phyloP scores from a whole-genome alignment of 768 basidiomycete genomes.

The Lyophyllum semitale region DNA sequence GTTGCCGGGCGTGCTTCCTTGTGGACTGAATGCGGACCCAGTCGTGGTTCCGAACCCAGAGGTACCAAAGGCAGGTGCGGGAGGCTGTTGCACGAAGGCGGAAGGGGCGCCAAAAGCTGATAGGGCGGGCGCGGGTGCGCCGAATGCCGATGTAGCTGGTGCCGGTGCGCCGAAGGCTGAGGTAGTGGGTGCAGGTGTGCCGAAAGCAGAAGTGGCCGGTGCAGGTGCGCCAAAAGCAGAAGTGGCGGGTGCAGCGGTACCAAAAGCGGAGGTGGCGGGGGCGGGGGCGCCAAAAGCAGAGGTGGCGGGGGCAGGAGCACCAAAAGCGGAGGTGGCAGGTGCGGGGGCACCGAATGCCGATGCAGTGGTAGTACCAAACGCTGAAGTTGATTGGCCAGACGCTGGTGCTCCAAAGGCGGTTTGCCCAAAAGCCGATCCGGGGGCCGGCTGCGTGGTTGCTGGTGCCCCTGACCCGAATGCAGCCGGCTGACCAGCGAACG shows the following conservation, averaged over 20 bases:
- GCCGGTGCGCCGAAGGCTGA: conserved; percentile 4
- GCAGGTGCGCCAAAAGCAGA: conserved; percentile 3
- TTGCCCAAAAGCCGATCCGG: conserved; percentile 30
- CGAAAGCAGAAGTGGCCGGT: conserved; percentile 16
- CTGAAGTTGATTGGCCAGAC: conserved; percentile 13
- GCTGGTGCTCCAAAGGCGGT: conserved; percentile 26
- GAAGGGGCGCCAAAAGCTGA: conserved; percentile 19
- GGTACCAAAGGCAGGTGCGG: conserved; percentile 3
- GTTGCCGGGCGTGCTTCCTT: not conserved
- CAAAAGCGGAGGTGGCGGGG: conserved; percentile 16
- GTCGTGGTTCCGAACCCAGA: conserved; percentile 1
- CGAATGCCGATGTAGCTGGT: not conserved
- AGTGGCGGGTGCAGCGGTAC: not conserved
- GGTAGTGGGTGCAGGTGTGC: conserved; percentile 1
- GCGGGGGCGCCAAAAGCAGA: conserved; percentile 3
- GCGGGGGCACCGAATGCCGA: conserved; percentile 23
- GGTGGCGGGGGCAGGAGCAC: not conserved
- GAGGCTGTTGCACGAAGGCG: conserved; percentile 1
- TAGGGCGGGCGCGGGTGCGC: not conserved
- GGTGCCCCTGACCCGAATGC: conserved; percentile 37
- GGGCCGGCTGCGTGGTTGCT: conserved; percentile 29
- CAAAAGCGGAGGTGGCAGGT: conserved; percentile 6
- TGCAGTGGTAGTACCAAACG: conserved; percentile 19
- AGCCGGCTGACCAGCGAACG: conserved; percentile 50
- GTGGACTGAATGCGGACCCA: conserved; percentile 14